Evolutionary conservation across 768 basidiomycete genomes (phyloP).

Genomic region (Artomyces pyxidatus): DNA sequence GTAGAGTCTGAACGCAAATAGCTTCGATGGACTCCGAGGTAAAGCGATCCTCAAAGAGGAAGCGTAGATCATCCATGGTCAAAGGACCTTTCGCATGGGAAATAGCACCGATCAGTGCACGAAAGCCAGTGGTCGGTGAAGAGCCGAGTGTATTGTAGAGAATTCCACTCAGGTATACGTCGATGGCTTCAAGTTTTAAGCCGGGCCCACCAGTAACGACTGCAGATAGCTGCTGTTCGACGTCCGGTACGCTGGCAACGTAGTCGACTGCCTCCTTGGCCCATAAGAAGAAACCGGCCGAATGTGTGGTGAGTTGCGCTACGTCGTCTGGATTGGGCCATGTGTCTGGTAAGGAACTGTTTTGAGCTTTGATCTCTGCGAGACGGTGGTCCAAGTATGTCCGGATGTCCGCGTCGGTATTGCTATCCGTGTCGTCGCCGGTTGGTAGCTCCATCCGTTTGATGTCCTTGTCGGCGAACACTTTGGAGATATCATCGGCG

Average conservation of each 20-base stretch:
- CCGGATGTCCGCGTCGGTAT: not conserved
- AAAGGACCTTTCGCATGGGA: conserved; percentile 4
- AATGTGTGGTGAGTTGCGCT: not conserved
- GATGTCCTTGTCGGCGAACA: not conserved
- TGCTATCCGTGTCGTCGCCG: not conserved
- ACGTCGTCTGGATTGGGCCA: conserved; percentile 7
- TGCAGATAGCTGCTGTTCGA: not conserved
- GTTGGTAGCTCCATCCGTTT: conserved; percentile 2
- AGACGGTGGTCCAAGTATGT: conserved; percentile 8
- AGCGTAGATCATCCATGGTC: conserved; percentile 5
- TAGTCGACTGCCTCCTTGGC: conserved; percentile 4
- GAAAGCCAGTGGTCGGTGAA: not conserved
- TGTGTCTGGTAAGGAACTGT: not conserved
- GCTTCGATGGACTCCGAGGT: not conserved
- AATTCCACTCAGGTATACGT: not conserved
- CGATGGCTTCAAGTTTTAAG: not conserved
- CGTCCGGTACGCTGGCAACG: not conserved
- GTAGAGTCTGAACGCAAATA: conserved; percentile 1
- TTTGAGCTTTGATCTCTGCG: conserved; percentile 3
- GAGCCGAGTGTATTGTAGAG: not conserved
- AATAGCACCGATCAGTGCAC: conserved; percentile 2
- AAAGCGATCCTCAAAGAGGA: conserved; percentile 1
- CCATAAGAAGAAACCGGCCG: conserved; percentile 10
- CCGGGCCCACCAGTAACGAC: conserved; percentile 2
- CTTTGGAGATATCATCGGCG: conserved; percentile 2